A percentile compares a stretch with the other conserved stretches of the same genome.
These are phyloP conservation scores for Aspergillus steynii DNA, from an alignment of 495 filamentous ascomycete genomes.

Conservation along the genomic window DNA sequence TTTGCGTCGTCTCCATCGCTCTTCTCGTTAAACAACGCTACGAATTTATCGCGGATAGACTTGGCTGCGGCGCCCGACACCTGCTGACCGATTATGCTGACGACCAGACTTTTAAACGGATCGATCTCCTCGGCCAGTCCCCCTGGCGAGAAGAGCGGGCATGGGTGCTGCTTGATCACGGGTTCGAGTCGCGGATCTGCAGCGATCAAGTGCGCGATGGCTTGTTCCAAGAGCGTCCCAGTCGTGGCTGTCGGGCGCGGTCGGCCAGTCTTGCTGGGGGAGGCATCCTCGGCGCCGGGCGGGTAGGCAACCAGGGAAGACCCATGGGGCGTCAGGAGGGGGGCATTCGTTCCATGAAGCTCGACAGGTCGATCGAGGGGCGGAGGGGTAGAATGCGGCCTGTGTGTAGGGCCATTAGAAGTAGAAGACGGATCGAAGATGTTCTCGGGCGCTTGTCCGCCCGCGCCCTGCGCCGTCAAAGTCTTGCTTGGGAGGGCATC, in stretches of 20 bases:
- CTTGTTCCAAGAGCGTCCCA: conserved; percentile 72
- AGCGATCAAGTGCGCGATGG: conserved; percentile 72
- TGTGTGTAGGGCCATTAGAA: conserved; percentile 21
- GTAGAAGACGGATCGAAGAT: conserved; percentile 14
- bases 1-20: conserved; percentile 15
- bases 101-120: conserved; percentile 79
- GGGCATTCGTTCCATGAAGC: conserved; percentile 69
- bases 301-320: conserved; percentile 64
- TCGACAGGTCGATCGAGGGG: conserved; percentile 58
- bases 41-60: conserved; percentile 83
- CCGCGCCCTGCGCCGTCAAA: conserved; percentile 6
- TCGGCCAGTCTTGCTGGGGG: conserved; percentile 58
- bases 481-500: conserved; percentile 3
- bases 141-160: conserved; percentile 75
- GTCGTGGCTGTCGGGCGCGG: conserved; percentile 61
- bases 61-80: conserved; percentile 89
- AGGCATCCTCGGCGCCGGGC: conserved; percentile 44
- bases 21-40: conserved; percentile 65
- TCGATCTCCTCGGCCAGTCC: conserved; percentile 82
- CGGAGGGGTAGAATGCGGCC: conserved; percentile 39
- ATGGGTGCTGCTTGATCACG: conserved; percentile 74
- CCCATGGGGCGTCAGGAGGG: conserved; percentile 76
- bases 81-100: conserved; percentile 93
- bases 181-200: conserved; percentile 72
- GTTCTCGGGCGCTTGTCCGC: conserved; percentile 14